Evolutionary conservation across 192 early-diverging fungal genomes (phyloP), one percentile per base, ranked within the genome.

Genomic region (Coemansia sp.): DNA sequence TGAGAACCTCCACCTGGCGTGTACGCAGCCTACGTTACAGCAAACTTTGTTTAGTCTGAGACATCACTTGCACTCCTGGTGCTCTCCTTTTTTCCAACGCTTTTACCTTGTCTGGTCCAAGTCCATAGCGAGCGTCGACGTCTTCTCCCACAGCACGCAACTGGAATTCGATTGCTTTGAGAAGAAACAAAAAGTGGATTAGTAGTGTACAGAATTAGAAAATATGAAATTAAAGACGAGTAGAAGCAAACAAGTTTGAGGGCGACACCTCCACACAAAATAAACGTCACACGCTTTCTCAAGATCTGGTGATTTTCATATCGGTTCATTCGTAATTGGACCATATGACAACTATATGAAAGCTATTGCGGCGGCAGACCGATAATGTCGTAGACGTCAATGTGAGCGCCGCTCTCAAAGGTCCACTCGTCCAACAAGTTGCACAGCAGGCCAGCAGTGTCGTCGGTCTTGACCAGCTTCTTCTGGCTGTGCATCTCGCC

Each of bases 391-490:
- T 81, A 91, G 53, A 83, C 84, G 54, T 91, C 90, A 39, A 91
- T 78, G 66, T 91, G 90, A 1, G 67, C 76, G 10, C 90, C 90
- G 52, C 83, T 88, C 8, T 66, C 42, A 70, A 79, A 91, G 3
- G 67, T 63, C 63, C 86, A 79, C 22, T 73, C 63, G 35, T 82
- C 78, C 8, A 95, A 58, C 60, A 93, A 53, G 12, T 62, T n/a
- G 22, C 89, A 69, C 22, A 93, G 56, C 35, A 88, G 81, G 3
- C 55, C 26, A 11, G 90, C 89, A 7, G 90, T 88, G 18, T 82
- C 80, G 12, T 83, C 76, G 62, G 89, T 85, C 11, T 74, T 62
- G 22, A 95, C 90, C 63, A 93, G 73, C 35, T 86, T 85, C 4
- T 80, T 74, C 75, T 87, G 69, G 10, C 72, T 59, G 53, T 89